Evolutionary conservation across 1,284 basidiomycete species (phyloP), one percentile per base, ranked within the genome.

Genomic region (Amylostereum areolatum): DNA sequence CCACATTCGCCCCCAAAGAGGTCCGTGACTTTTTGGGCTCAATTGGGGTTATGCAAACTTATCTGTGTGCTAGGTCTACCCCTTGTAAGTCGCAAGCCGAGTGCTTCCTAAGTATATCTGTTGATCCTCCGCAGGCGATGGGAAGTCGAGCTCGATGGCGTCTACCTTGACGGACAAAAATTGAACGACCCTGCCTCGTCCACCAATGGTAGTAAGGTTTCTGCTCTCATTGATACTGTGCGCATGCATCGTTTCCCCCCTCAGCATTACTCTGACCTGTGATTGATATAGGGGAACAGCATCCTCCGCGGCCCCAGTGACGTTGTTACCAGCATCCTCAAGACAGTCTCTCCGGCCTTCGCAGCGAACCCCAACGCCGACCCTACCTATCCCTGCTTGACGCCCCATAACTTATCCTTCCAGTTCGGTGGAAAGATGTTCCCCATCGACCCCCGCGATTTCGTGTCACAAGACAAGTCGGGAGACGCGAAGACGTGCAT

Each of bases 371-470:
- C 60, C 12, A 54, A 52, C 32, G 56, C 58, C 1, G 37, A 37
- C 5, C 58, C 66, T 18, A 64, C 55, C 4, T 69, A 74, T 43
- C 65, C 71, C 2, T 79, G 77, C 61, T 59, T 65, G 5, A 63
- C 65, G 4, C 71, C 80, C 2, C 83, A 83, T 54, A 76, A 62
- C 2, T 63, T 86, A 24, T 64, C 71, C 1, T 87, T 84, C 63
- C 66, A 80, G 55, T 82, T 87, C 45, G 80, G 77, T 27, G 83
- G 83, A 2, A 71, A 70, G 59, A 63, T 74, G 50, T 87, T 86
- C 65, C 74, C 80, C 4, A 72, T 85, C 33, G 84, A 85, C 60
- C 78, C 83, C 29, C 74, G 81, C 34, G 83, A 86, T 61, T 81
- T 86, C 53, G 63, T 76, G 10, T 60, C 65, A 5, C 74, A 74